Base-by-base conservation (phyloP, 1,139 yeast genomes). In the Kluyveromyces sp. region DNA sequence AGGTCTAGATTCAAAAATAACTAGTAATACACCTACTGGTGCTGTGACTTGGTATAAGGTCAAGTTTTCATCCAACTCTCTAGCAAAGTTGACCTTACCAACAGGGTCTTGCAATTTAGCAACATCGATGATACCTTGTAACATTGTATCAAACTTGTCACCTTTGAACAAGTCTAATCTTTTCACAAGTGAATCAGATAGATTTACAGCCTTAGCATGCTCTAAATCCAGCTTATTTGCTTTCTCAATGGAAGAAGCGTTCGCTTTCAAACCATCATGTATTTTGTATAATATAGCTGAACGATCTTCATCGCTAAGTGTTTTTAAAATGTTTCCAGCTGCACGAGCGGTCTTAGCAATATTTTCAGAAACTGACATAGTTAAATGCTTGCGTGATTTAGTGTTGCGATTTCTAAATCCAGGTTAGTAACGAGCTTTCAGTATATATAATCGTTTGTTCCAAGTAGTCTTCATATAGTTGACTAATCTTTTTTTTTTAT, bases 1-100 rank as follows among this genome's bases (percentile, higher is more conserved):
- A 31, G 99, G 99, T 59, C 99, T 79, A 37, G 96, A 82, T 68
- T 94, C 99, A 63, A 94, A 94, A 50, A 94, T 94, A 43, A 94
- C 90, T 52, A 94, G 73, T 45, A 94, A 67, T 0, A 89, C 97
- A 10, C 99, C 99, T 6, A 94, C 89, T 15, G 98, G 98, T 31
- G 96, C 84, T 4, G 96, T 83, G 10, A 92, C 75, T 58, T 96
- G 72, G 65, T 81, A 84, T 51, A 94, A 71, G 46, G 81, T 83
- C 55, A 94, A 75, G 4, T 87, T 95, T 42, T 88, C 95, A 64
- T 94, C 99, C 37, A 94, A 71, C 64, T 87, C 78, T 37, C 83
- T 79, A 39, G 95, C 90, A 57, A 90, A 70, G 1, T 94, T 84
- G 53, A 85, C 68, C 61, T 82, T 83, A 8, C 97, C 97, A 35